Evolutionary conservation across 202 grass and related monocot species (phyloP), one percentile per base, ranked within the genome.

Genomic region (Elaeis oleifera): DNA sequence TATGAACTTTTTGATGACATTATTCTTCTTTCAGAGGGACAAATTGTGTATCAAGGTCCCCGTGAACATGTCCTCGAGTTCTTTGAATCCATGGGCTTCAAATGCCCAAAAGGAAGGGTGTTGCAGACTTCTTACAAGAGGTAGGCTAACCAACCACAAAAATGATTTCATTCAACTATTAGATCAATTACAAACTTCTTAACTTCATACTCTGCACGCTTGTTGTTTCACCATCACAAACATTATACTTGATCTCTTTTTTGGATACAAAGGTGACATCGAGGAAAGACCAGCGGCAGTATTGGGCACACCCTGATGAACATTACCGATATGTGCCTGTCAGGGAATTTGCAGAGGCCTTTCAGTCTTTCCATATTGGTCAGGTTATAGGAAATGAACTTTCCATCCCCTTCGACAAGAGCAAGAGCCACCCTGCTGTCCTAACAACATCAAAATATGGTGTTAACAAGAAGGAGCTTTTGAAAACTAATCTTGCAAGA

Each of bases 231-330:
- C 28, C 28, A 31, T 31, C 28, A 23, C 29, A 23, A 39, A 39
- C 8, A 18, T 25, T 18, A 6, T n/a, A 5, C 5, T n/a, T 31
- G 25, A 56, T 9, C 32, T 44, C 25, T 5, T 36, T 6, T 74
- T 56, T 23, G 4, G 4, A 7, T 48, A n/a, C 4, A 20, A 22
- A 79, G 76, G 75, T 78, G 16, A 71, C 66, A 0, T 78, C 75
- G 36, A 70, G 67, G 22, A 78, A 78, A 26, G 75, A 78, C 52
- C 76, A 78, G n/a, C 16, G 32, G 18, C 68, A 78, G 13, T 78
- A 71, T 32, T 78, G 76, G 76, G 23, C 16, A 19, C 67, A 14
- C 19, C 3, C 3, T 1, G 51, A 65, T 15, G 60, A 71, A 25
- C 53, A 36, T 63, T 72, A 78, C 36, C 23, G 61, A 6, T 78